phyloP scores from a whole-genome alignment of 2,329 filamentous ascomycete species.

The Blumeria graminis region DNA sequence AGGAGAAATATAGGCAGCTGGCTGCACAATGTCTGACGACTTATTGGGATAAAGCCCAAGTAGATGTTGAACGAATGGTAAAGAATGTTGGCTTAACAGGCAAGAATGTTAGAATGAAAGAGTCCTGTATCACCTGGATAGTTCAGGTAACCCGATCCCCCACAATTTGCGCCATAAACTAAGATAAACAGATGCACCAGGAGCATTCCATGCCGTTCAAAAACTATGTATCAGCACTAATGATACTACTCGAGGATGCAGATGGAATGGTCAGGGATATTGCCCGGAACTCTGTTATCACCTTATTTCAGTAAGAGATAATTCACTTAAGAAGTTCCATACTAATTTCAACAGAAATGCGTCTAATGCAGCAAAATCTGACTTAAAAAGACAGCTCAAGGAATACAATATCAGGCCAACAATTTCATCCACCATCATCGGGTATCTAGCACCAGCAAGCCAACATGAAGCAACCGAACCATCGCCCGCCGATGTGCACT shows the following conservation, averaged over 20 bases:
- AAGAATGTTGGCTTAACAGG: constrained; percentile 56
- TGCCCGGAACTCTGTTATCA: constrained; percentile 62
- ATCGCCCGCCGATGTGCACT: constrained; percentile 17
- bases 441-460: constrained; percentile 36
- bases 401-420: constrained; percentile 66
- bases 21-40: constrained; percentile 56
- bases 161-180: not conserved
- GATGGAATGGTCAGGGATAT: constrained; percentile 69
- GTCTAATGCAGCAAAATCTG: constrained; percentile 61
- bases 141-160: constrained; percentile 30
- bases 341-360: constrained; percentile 30
- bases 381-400: constrained; percentile 68
- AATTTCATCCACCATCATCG: constrained; percentile 60
- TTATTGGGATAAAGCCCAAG: constrained; percentile 42
- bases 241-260: constrained; percentile 73
- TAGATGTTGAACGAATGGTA: constrained; percentile 58
- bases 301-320: constrained; percentile 47
- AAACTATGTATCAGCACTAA: constrained; percentile 56
- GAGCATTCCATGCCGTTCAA: constrained; percentile 62
- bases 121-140: constrained; percentile 66
- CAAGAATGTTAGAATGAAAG: constrained; percentile 65
- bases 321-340: not conserved
- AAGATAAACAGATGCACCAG: constrained; percentile 41
- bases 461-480: constrained; percentile 10
- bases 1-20: constrained; percentile 58